Evolutionary conservation across 2,329 filamentous ascomycete genomes (phyloP).

Genomic region (Cadophora luteo-olivacea): DNA sequence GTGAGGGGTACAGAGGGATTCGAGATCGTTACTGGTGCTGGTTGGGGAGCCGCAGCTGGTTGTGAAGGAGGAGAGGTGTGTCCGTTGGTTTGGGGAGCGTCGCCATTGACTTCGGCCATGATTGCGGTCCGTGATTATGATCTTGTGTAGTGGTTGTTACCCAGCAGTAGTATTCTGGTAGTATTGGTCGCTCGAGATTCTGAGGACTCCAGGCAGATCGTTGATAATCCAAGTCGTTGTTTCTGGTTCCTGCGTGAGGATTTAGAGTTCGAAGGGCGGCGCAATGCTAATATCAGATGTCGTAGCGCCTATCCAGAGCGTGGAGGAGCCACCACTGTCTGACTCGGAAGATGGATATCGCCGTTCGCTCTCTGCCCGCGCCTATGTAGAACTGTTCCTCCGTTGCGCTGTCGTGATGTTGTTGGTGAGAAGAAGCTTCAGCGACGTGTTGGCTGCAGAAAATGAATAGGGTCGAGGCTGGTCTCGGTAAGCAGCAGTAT

Average conservation of each 20-base stretch:
- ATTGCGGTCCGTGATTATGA: background rate
- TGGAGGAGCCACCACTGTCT: too few relatives aligned
- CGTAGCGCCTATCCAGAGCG: too few relatives aligned
- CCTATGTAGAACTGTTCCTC: background rate
- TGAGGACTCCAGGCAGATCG: too few relatives aligned
- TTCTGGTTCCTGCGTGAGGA: too few relatives aligned
- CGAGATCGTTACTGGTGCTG: conserved; percentile 23
- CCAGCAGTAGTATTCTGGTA: too few relatives aligned
- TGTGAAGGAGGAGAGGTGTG: conserved; percentile 45
- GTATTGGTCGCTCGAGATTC: too few relatives aligned
- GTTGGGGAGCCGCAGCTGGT: conserved; percentile 26
- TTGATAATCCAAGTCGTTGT: too few relatives aligned
- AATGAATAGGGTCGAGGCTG: background rate
- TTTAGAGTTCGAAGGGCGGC: too few relatives aligned
- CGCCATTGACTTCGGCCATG: conserved; percentile 45
- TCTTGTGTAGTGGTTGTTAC: too few relatives aligned
- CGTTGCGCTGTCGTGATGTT: background rate
- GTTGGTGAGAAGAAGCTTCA: background rate
- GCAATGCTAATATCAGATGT: too few relatives aligned
- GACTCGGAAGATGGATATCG: too few relatives aligned
- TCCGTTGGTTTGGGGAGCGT: conserved; percentile 60
- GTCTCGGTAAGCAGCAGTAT: conserved; percentile 6
- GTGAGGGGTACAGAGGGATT: conserved; percentile 43
- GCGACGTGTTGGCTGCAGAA: background rate
- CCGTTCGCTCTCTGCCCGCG: background rate